A percentile compares a stretch with the other conserved stretches of the same genome.
Evolutionary conservation across 1,284 basidiomycete genomes (phyloP).

Genomic region (Sporisorium scitamineum): DNA sequence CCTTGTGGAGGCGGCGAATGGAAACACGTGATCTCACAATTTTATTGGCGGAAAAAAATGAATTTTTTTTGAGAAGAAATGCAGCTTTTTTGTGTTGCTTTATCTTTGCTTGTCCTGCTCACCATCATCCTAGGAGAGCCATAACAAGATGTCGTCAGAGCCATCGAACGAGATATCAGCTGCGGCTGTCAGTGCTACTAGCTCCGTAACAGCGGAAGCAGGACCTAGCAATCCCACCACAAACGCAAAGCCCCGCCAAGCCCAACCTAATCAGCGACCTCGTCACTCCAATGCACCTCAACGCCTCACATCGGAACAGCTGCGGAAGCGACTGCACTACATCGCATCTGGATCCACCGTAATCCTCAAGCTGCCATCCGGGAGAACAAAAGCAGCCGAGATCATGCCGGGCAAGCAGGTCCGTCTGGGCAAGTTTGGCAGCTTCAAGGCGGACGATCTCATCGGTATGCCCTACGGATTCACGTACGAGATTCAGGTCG

Average conservation of each 20-base stretch:
- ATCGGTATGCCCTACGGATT: slow-evolving; percentile 67
- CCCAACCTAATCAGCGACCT: slow-evolving; percentile 17
- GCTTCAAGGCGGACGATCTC: slow-evolving; percentile 63
- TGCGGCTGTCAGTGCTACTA: neutral
- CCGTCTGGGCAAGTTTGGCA: slow-evolving; percentile 68
- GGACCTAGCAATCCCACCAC: slow-evolving; percentile 20
- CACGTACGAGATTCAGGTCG: slow-evolving; percentile 64
- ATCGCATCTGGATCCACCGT: slow-evolving; percentile 49
- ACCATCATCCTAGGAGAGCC: neutral
- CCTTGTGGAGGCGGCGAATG: slow-evolving; percentile 6
- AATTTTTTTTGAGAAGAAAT: slow-evolving; percentile 9
- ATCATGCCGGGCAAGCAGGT: slow-evolving; percentile 58
- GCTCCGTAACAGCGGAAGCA: slow-evolving; percentile 8
- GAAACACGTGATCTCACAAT: slow-evolving; percentile 15
- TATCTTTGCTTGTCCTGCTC: neutral
- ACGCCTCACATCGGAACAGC: slow-evolving; percentile 43
- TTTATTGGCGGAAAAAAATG: neutral
- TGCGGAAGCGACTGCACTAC: slow-evolving; percentile 49
- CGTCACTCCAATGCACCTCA: slow-evolving; percentile 23
- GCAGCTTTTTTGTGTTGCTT: slow-evolving; percentile 1
- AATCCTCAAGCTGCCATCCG: slow-evolving; percentile 61
- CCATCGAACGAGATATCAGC: neutral
- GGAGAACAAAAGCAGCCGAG: slow-evolving; percentile 59
- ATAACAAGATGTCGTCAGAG: slow-evolving; percentile 18
- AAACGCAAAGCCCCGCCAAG: slow-evolving; percentile 7